phyloP scores from a whole-genome alignment of 2,329 filamentous ascomycete species.

The Dichotomopilus funicola region DNA sequence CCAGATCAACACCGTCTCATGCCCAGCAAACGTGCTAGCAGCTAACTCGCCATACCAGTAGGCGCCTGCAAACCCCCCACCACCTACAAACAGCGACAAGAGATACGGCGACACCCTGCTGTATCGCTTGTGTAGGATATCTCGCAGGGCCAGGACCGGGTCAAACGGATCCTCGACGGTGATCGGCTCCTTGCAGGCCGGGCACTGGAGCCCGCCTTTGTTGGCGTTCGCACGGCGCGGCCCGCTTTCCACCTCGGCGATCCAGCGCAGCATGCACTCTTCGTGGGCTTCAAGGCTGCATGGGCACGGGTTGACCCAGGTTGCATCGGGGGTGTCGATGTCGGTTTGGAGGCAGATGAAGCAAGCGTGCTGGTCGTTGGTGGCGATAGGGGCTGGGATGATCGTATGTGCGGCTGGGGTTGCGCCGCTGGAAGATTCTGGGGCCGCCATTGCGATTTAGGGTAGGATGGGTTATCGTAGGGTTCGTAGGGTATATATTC shows the following conservation, averaged over 20 bases:
- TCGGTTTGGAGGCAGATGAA: constrained; percentile 59
- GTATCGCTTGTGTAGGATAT: constrained; percentile 50
- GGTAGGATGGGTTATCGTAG: too few relatives aligned
- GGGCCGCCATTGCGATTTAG: too few relatives aligned
- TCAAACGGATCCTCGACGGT: constrained; percentile 68
- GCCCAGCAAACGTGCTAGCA: constrained; percentile 47
- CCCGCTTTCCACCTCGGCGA: constrained; percentile 75
- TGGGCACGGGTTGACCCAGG: constrained; percentile 83
- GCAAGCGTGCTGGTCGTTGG: constrained; percentile 33
- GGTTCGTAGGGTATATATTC: too few relatives aligned
- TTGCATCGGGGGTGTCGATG: constrained; percentile 39
- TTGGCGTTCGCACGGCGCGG: constrained; percentile 29
- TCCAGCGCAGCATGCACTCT: constrained; percentile 82
- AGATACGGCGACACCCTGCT: constrained; percentile 53
- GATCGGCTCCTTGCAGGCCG: constrained; percentile 83
- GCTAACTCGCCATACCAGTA: constrained; percentile 48
- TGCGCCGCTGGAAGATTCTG: neutral
- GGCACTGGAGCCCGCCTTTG: constrained; percentile 66
- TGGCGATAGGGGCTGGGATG: constrained; percentile 12
- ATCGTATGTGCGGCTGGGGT: neutral
- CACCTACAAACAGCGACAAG: constrained; percentile 53
- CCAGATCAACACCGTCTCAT: constrained; percentile 38
- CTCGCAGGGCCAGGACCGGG: constrained; percentile 60
- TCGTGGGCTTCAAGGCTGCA: constrained; percentile 91
- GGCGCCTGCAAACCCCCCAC: constrained; percentile 45